phyloP scores from a whole-genome alignment of 2,329 filamentous ascomycete species.

The Penicillium sp. region DNA sequence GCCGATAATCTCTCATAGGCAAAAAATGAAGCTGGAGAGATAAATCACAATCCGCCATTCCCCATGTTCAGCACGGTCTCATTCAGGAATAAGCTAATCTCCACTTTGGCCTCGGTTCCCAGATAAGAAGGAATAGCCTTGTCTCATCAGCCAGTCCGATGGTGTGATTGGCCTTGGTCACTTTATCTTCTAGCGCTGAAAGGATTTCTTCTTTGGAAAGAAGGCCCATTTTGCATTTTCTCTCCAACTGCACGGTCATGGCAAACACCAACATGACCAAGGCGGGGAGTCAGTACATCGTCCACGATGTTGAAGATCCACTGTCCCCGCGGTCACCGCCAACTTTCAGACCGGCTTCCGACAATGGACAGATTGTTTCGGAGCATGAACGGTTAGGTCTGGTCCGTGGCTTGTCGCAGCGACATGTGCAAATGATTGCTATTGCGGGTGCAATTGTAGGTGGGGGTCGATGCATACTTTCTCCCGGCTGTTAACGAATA shows the following conservation, averaged over 20 bases:
- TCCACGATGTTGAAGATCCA: slow-evolving; percentile 19
- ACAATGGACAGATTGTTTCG: slow-evolving; percentile 25
- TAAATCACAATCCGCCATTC: too few relatives aligned
- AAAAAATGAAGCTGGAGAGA: too few relatives aligned
- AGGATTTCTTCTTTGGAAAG: not conserved
- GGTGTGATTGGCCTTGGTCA: slow-evolving; percentile 16
- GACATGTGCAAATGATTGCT: slow-evolving; percentile 46
- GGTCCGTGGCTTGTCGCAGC: slow-evolving; percentile 44
- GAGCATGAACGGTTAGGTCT: slow-evolving; percentile 50
- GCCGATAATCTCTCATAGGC: too few relatives aligned
- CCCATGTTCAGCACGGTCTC: too few relatives aligned
- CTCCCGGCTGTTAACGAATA: not conserved
- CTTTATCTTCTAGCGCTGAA: slow-evolving; percentile 5
- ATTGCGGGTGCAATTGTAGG: slow-evolving; percentile 45
- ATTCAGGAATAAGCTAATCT: too few relatives aligned
- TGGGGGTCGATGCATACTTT: not conserved
- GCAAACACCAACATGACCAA: slow-evolving; percentile 11
- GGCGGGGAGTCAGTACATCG: slow-evolving; percentile 10
- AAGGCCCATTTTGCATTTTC: not conserved
- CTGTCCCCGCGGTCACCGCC: slow-evolving; percentile 2
- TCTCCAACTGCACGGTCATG: slow-evolving; percentile 10
- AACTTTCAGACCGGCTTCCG: slow-evolving; percentile 1
- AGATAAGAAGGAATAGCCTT: slow-evolving; percentile 11
- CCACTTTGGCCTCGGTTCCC: too few relatives aligned
- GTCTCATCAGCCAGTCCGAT: slow-evolving; percentile 20